Evolutionary conservation across 1,284 basidiomycete genomes (phyloP).

Genomic region (Mrakiaceae sp.): DNA sequence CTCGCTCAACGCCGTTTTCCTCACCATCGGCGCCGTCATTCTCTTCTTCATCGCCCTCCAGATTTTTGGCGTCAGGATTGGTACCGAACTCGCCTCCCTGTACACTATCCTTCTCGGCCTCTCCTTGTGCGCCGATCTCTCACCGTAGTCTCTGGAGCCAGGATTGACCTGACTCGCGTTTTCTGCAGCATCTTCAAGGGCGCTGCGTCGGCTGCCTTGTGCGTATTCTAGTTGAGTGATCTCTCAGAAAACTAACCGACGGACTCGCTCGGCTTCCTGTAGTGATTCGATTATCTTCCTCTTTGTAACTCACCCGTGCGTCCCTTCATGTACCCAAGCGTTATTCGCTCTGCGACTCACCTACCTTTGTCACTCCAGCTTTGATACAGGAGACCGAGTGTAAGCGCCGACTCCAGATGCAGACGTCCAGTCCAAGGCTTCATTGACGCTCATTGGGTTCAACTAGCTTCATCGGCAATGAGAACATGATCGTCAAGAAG

Average conservation of each 20-base stretch:
- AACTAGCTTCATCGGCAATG: no score
- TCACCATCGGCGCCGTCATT: constrained; percentile 33
- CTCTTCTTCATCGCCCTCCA: constrained; percentile 59
- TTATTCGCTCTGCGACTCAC: no score
- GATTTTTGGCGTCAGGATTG: constrained; percentile 54
- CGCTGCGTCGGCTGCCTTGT: constrained; percentile 52
- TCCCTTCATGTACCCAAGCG: no score
- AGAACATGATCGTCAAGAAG: constrained; percentile 47
- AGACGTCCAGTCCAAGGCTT: constrained; percentile 46
- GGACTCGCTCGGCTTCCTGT: no score
- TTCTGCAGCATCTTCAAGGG: constrained; percentile 55
- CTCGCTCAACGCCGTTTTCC: constrained; percentile 6
- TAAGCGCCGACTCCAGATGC: no score
- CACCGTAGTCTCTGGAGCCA: no score
- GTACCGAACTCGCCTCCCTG: constrained; percentile 47
- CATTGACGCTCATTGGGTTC: constrained; percentile 31
- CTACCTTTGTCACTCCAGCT: constrained; percentile 22
- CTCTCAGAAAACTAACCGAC: no score
- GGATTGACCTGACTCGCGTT: constrained; percentile 7
- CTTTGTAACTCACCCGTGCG: constrained; percentile 53
- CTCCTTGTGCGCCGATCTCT: background rate
- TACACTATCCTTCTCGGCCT: no score
- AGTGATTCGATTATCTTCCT: constrained; percentile 60
- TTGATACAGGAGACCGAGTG: constrained; percentile 57
- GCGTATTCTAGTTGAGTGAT: no score